phyloP scores from a whole-genome alignment of 352 stramenopile species.

The Phytophthora foliorum region DNA sequence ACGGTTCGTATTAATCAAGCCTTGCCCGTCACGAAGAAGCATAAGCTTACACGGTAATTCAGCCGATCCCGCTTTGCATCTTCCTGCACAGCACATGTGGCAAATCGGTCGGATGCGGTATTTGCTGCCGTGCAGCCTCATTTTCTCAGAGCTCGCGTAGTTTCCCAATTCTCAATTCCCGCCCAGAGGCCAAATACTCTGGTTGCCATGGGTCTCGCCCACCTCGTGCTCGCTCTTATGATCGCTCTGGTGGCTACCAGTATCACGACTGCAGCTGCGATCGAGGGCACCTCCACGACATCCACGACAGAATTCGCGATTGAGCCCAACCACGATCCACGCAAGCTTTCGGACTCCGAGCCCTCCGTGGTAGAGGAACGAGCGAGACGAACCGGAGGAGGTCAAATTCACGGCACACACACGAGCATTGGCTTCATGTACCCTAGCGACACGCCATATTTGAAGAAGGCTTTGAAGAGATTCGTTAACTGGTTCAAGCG shows the following conservation, averaged over 20 bases:
- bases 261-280: neutral
- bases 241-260: neutral
- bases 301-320: neutral
- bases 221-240: constrained; percentile 2
- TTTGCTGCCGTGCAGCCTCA: neutral
- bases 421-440: constrained; percentile 21
- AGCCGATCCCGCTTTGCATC: neutral
- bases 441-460: constrained; percentile 15
- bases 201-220: constrained; percentile 1
- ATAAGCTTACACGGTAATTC: no score
- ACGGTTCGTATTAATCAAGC: no score
- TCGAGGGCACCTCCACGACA: neutral
- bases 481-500: constrained; percentile 3
- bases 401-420: neutral
- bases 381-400: constrained; percentile 1
- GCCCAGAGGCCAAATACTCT: neutral
- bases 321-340: neutral
- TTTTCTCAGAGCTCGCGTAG: neutral
- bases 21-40: no score
- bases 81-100: neutral
- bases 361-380: constrained; percentile 12
- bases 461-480: neutral
- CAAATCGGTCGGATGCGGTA: neutral
- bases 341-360: neutral
- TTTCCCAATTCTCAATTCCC: neutral